These are phyloP conservation scores for Colletotrichum brevisporum DNA, from an alignment of 2,329 filamentous ascomycete genomes.

Conservation along the genomic window DNA sequence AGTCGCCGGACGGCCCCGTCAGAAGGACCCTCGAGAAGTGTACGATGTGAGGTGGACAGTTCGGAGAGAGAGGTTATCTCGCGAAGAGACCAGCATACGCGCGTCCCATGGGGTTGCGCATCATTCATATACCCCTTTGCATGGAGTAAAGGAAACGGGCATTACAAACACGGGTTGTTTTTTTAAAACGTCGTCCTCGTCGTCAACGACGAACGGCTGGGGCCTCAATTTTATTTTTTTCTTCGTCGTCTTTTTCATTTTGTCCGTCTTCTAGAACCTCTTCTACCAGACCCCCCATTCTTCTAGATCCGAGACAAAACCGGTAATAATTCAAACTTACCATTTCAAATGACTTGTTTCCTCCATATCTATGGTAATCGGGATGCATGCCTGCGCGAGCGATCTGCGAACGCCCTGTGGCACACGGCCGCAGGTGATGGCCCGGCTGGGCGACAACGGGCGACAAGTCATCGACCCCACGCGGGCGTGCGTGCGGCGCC, in stretches of 20 bases:
- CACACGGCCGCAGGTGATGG: not conserved
- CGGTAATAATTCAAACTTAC: conserved; percentile 30
- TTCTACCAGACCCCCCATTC: conserved; percentile 2
- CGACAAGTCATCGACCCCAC: conserved; percentile 17
- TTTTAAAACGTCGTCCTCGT: not conserved
- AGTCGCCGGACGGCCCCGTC: conserved; percentile 15
- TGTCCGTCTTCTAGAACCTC: conserved; percentile 20
- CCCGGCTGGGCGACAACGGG: not conserved
- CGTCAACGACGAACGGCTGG: not conserved
- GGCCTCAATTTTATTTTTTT: not conserved
- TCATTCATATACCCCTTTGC: conserved; percentile 39
- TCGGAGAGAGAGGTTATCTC: not conserved
- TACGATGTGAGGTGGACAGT: conserved; percentile 31
- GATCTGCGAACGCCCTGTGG: no score
- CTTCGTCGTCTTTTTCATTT: conserved; percentile 1
- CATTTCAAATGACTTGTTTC: not conserved
- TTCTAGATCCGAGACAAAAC: conserved; percentile 12
- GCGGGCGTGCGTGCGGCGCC: not conserved
- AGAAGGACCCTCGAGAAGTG: conserved; percentile 6
- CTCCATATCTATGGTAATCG: not conserved
- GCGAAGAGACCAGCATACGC: conserved; percentile 26
- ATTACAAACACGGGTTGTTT: conserved; percentile 24
- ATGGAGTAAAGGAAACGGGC: conserved; percentile 39
- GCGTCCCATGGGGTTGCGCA: conserved; percentile 13
- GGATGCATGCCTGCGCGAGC: not conserved